Percentiles rank a stretch among this genome's conserved stretches.
Evolutionary conservation across 257 asterid genomes (phyloP).

Genomic region (Nicotiana obtusifolia): DNA sequence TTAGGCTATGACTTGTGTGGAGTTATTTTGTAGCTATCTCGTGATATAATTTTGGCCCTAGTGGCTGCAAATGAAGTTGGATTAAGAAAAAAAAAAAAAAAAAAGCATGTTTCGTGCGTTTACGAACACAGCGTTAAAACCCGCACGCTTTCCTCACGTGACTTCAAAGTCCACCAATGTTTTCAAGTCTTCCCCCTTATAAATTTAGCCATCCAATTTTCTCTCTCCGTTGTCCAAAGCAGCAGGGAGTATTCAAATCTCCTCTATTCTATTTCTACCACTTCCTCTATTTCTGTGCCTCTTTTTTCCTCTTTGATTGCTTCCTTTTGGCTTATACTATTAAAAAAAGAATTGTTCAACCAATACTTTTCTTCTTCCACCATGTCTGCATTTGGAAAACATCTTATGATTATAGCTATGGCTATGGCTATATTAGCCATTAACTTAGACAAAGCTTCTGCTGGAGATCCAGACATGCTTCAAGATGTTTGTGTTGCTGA

Average conservation of each 20-base stretch:
- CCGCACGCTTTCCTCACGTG: conserved; percentile 9
- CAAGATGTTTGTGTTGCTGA: conserved; percentile 70
- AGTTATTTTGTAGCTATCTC: no score
- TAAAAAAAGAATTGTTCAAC: no score
- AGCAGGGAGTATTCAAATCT: not conserved
- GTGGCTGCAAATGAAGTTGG: no score
- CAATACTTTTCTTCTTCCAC: not conserved
- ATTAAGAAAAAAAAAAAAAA: no score
- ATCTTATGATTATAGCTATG: conserved; percentile 6
- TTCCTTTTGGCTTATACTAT: not conserved
- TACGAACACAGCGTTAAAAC: no score
- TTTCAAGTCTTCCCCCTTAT: not conserved
- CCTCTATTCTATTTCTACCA: not conserved
- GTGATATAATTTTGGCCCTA: no score
- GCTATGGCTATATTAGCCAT: conserved; percentile 10
- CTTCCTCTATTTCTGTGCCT: not conserved
- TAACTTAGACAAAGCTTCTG: conserved; percentile 16
- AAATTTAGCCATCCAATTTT: conserved; percentile 13
- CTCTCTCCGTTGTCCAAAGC: not conserved
- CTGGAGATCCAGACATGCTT: conserved; percentile 51
- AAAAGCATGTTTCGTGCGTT: not conserved
- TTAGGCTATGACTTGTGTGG: no score
- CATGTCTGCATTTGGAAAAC: conserved; percentile 14
- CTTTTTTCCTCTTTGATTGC: not conserved
- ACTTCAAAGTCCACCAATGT: not conserved